Evolutionary conservation across 352 stramenopile species (phyloP).

Genomic region (Phytophthora pinifolia): DNA sequence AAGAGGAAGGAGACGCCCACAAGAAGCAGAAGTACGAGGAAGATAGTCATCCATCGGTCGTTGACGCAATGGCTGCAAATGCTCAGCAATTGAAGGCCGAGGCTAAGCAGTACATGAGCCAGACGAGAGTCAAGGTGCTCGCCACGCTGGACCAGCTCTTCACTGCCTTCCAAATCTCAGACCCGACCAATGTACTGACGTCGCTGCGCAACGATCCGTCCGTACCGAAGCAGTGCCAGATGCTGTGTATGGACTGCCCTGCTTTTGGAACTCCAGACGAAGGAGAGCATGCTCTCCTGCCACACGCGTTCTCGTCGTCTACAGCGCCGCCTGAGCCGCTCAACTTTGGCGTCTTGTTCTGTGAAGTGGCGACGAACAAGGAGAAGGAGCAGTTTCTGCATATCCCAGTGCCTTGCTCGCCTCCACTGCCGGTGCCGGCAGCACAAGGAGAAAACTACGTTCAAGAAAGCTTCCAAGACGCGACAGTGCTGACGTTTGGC

Average conservation of each 20-base stretch:
- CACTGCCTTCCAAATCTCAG: slow-evolving; percentile 38
- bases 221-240: slow-evolving; percentile 33
- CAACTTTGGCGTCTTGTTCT: slow-evolving; percentile 68
- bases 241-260: slow-evolving; percentile 63
- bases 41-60: slow-evolving; percentile 6
- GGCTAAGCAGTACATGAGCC: slow-evolving; percentile 35
- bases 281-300: background rate
- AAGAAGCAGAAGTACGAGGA: slow-evolving; percentile 32
- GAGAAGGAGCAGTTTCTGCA: slow-evolving; percentile 40
- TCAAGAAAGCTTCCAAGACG: slow-evolving; percentile 60
- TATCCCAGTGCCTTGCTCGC: slow-evolving; percentile 54
- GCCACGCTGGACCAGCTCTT: slow-evolving; percentile 39
- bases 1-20: slow-evolving; percentile 34
- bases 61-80: slow-evolving; percentile 9
- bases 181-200: slow-evolving; percentile 28
- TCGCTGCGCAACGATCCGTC: slow-evolving; percentile 31
- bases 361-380: slow-evolving; percentile 30
- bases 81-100: slow-evolving; percentile 11
- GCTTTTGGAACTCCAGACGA: slow-evolving; percentile 14
- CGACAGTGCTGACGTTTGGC: slow-evolving; percentile 59
- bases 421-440: slow-evolving; percentile 19
- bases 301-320: slow-evolving; percentile 18
- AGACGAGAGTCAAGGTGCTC: slow-evolving; percentile 46
- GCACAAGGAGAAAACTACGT: slow-evolving; percentile 13
- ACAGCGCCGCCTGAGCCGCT: slow-evolving; percentile 28